Evolutionary conservation across 2,329 filamentous ascomycete species (phyloP).

Genomic region (Exophiala oligosperma): DNA sequence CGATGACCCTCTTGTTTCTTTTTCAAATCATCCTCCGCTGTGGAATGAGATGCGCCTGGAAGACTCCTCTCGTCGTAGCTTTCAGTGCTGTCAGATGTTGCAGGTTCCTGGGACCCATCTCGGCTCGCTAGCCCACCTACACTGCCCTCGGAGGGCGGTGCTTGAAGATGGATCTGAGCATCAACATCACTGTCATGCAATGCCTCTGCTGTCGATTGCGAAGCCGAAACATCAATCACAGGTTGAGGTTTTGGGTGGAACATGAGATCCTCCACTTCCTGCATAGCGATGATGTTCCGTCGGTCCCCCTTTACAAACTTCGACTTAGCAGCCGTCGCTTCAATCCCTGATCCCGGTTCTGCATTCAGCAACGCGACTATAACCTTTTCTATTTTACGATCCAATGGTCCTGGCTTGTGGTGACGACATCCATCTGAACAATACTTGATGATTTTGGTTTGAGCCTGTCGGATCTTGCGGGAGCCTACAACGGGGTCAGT

Average conservation of each 20-base stretch:
- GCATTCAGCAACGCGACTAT: conserved; percentile 38
- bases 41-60: conserved; percentile 50
- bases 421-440: conserved; percentile 58
- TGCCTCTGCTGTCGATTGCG: not conserved
- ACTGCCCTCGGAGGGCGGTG: not conserved
- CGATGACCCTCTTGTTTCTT: conserved; percentile 24
- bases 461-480: conserved; percentile 36
- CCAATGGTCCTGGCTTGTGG: conserved; percentile 51
- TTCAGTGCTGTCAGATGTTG: conserved; percentile 53
- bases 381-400: conserved; percentile 51
- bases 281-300: conserved; percentile 51
- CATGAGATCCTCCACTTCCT: conserved; percentile 51
- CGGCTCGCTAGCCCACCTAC: not conserved
- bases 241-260: conserved; percentile 51
- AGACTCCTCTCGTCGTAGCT: conserved; percentile 59
- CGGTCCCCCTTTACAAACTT: conserved; percentile 50
- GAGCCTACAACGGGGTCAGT: not conserved
- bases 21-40: conserved; percentile 11
- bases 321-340: conserved; percentile 29
- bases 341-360: conserved; percentile 33
- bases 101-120: not conserved
- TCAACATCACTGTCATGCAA: conserved; percentile 34
- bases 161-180: conserved; percentile 49
- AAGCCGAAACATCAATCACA: conserved; percentile 32
- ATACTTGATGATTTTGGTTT: conserved; percentile 49